Base-by-base conservation (phyloP, 495 filamentous ascomycete genomes). In the Clohesyomyces aquaticus region DNA sequence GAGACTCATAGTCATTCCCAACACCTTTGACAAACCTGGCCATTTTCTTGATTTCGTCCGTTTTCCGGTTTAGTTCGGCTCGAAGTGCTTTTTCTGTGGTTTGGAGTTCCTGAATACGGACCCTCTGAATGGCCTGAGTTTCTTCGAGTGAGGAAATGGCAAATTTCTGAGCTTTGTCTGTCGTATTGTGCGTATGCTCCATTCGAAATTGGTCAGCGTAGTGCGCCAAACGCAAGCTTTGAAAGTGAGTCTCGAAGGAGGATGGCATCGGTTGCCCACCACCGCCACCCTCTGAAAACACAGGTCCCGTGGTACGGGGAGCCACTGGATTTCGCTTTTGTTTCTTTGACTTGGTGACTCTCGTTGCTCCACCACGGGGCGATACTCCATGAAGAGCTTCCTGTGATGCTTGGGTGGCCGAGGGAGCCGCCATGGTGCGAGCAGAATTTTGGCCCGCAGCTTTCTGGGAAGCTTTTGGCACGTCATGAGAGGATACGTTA, bases 11-110 rank as follows among this genome's bases (percentile, higher is more conserved):
- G 50, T 75, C 73, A 18, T 57, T 67, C 14, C 59, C 66, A 4
- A 75, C 41, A 14, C 69, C 69, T 9, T 69, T 60, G 6, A 72
- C 59, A 55, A 66, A 73, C 23, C 61, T 72, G 59, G 67, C 49
- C 51, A 73, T 50, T 2, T 49, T 38, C n/a, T 43, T 29, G 0
- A 67, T 26, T 59, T 57, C 67, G 29, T 56, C 51, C 16, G 54
- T n/a, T 4, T 66, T 55, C 42, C 55, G 14, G 14, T 66, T 32
- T 38, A 59, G 1, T 12, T 54, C 28, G 18, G 32, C 28, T n/a
- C 58, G 53, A 11, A 71, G 55, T 35, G 60, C 50, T 8, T 48
- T 46, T 23, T 71, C 61, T 38, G 61, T n/a, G 19, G 16, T 10
- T 38, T 67, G 28, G 2, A 57, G 18, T n/a, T 2, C 11, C 21